Evolutionary conservation across 257 asterid species (phyloP).

Genomic region (Rhazya stricta): DNA sequence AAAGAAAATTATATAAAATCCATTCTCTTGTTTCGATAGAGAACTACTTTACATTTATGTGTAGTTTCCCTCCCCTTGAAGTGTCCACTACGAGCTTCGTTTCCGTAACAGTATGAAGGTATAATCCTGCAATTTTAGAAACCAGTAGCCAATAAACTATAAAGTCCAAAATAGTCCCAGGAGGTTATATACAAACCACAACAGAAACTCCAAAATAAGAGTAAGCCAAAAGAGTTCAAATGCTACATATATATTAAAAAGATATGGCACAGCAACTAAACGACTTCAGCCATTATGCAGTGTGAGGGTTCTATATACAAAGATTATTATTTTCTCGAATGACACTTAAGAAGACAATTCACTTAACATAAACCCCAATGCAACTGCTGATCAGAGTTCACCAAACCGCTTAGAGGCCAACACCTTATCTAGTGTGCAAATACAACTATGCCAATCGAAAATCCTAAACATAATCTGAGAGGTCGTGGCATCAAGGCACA

Average conservation of each 20-base stretch:
- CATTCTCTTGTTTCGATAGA: slow-evolving; percentile 4
- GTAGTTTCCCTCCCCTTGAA: slow-evolving; percentile 88
- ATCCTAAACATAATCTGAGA: neutral
- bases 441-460: neutral
- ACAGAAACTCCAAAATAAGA: slow-evolving; percentile 14
- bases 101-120: slow-evolving; percentile 75
- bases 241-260: neutral
- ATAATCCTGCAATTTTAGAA: slow-evolving; percentile 64
- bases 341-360: neutral
- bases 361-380: neutral
- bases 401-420: neutral
- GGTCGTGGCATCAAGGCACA: neutral
- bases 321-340: no score
- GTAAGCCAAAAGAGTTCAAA: neutral
- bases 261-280: neutral
- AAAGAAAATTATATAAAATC: neutral
- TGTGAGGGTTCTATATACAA: neutral
- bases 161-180: slow-evolving; percentile 8
- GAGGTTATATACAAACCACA: slow-evolving; percentile 4
- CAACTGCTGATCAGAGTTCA: neutral
- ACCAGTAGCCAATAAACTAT: slow-evolving; percentile 13
- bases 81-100: slow-evolving; percentile 94
- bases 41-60: slow-evolving; percentile 59
- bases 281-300: neutral
- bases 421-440: neutral